Percentiles rank a stretch among this genome's conserved stretches.
Conservation (phyloP, 495 filamentous ascomycete genomes). For the Choiromyces venosus region DNA sequence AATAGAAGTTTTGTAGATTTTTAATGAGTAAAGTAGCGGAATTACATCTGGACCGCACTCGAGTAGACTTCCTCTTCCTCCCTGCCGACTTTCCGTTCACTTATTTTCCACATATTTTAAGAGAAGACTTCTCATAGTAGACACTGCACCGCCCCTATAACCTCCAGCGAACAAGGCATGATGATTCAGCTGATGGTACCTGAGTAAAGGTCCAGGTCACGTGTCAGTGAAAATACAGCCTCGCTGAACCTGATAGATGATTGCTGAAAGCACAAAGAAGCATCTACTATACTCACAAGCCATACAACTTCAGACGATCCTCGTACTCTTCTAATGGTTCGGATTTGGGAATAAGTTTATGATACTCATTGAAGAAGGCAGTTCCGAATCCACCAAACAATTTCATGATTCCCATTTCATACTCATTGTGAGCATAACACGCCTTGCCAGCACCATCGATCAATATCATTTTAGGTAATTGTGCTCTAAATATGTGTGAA, state of each 20-base stretch:
- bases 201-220: constrained; percentile 38
- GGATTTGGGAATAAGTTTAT: constrained; percentile 64
- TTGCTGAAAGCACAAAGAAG: constrained; percentile 3
- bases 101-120: constrained; percentile 55
- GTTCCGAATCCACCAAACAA: constrained; percentile 90
- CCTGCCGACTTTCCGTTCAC: background rate
- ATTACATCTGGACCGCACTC: background rate
- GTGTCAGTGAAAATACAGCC: constrained; percentile 8
- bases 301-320: constrained; percentile 72
- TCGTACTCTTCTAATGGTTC: constrained; percentile 80
- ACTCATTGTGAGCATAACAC: constrained; percentile 82
- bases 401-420: constrained; percentile 85
- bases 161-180: constrained; percentile 75
- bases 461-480: background rate
- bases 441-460: constrained; percentile 44
- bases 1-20: constrained; percentile 4
- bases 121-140: constrained; percentile 66
- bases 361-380: constrained; percentile 69
- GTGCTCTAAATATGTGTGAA: background rate
- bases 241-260: background rate
- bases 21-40: background rate
- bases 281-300: constrained; percentile 59
- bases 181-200: constrained; percentile 88
- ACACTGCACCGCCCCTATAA: constrained; percentile 65
- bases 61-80: background rate